Evolutionary conservation across 2,329 filamentous ascomycete genomes (phyloP).

Genomic region (Colletotrichum somersetense): DNA sequence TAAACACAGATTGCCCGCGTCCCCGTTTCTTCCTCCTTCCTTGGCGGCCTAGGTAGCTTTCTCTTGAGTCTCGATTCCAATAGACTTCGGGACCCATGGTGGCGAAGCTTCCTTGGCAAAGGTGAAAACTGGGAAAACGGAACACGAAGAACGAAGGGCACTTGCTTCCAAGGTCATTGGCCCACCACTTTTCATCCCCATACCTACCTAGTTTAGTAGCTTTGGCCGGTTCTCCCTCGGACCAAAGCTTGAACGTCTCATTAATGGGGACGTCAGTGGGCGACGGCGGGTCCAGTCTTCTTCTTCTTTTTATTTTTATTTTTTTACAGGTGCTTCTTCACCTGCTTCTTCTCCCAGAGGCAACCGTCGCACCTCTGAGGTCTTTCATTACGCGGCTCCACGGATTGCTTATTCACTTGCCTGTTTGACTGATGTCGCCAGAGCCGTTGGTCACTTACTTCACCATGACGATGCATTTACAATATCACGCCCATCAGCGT

Average conservation of each 20-base stretch:
- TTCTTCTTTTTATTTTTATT: not conserved
- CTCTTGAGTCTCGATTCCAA: not conserved
- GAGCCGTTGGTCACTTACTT: not conserved
- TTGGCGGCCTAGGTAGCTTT: not conserved
- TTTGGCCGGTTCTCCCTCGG: not conserved
- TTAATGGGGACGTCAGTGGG: not conserved
- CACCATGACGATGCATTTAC: not conserved
- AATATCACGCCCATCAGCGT: not conserved
- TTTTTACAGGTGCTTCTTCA: not conserved
- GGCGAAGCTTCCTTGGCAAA: conserved; percentile 42
- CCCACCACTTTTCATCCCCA: not conserved
- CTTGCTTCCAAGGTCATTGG: conserved; percentile 18
- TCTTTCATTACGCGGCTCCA: not conserved
- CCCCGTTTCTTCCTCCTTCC: not conserved
- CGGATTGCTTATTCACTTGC: not conserved
- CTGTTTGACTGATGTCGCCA: not conserved
- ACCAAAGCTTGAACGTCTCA: conserved; percentile 12
- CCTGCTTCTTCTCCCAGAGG: too few relatives aligned
- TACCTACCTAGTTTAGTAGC: too few relatives aligned
- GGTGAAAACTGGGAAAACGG: conserved; percentile 12
- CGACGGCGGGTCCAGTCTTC: not conserved
- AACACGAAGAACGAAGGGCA: conserved; percentile 3
- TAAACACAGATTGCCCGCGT: conserved; percentile 15
- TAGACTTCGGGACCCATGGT: conserved; percentile 19
- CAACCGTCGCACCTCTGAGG: not conserved